Percentiles rank a stretch among this genome's conserved stretches.
phyloP scores from a whole-genome alignment of 305 asterid species.

The Ajuga reptans region DNA sequence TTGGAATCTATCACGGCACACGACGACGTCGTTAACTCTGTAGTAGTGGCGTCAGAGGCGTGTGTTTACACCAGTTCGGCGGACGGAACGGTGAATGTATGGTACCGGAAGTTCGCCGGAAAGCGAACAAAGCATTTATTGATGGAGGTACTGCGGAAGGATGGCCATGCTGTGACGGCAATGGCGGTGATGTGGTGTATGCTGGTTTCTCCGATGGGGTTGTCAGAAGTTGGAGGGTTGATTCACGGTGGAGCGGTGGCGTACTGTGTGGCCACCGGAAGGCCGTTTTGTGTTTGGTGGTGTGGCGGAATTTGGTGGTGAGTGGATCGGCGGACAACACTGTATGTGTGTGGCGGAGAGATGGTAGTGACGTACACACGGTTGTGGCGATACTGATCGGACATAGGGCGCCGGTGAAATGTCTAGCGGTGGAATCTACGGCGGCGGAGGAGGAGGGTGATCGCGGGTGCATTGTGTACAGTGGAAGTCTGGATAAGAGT shows the following conservation, averaged over 20 bases:
- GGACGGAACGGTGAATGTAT: slow-evolving; percentile 70
- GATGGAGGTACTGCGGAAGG: slow-evolving; percentile 41
- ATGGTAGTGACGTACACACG: slow-evolving; percentile 46
- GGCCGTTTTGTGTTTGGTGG: slow-evolving; percentile 64
- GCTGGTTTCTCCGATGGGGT: slow-evolving; percentile 77
- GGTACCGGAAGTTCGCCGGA: slow-evolving; percentile 57
- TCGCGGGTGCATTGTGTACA: slow-evolving; percentile 43
- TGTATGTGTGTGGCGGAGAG: slow-evolving; percentile 83
- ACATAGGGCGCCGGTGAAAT: slow-evolving; percentile 80
- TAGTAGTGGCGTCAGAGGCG: slow-evolving; percentile 40
- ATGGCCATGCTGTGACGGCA: slow-evolving; percentile 62
- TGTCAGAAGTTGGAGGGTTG: slow-evolving; percentile 69
- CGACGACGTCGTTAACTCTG: slow-evolving; percentile 59
- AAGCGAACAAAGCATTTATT: slow-evolving; percentile 36
- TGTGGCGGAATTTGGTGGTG: slow-evolving; percentile 45
- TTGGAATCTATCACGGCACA: slow-evolving; percentile 64
- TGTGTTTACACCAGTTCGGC: slow-evolving; percentile 72
- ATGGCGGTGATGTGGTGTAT: slow-evolving; percentile 46
- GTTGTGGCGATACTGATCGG: slow-evolving; percentile 57
- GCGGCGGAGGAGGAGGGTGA: slow-evolving; percentile 9
- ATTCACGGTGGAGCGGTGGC: slow-evolving; percentile 57
- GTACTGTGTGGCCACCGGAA: slow-evolving; percentile 68
- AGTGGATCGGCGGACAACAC: slow-evolving; percentile 84
- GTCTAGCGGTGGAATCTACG: slow-evolving; percentile 51
- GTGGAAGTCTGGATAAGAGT: slow-evolving; percentile 64